Evolutionary conservation across 176 grass and related monocot species (phyloP), one percentile per base, ranked within the genome.

Genomic region (Alloteropsis semialata): DNA sequence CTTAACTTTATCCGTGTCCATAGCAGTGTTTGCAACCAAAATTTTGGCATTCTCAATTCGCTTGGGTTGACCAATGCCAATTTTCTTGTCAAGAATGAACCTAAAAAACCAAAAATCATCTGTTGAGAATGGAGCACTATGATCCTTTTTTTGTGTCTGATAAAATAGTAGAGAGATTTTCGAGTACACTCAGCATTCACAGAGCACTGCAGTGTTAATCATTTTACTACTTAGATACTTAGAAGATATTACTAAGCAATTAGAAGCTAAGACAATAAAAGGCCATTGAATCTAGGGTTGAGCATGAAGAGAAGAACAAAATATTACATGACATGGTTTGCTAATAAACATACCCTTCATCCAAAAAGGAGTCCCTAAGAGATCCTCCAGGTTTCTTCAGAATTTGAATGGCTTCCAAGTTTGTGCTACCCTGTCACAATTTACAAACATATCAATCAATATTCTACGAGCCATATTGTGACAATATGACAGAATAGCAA

Each of bases 11-110:
- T 98, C 96, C 14, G 96, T 98, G 82, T 98, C 92, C 96, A 98
- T 98, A 69, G 96, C 96, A 57, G 96, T 95, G 75, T 98, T 98
- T 5, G 96, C 91, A 66, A 98, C 96, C 82, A 98, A 88, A 79
- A 98, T 95, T 48, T 98, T 98, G 25, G 96, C 96, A 72, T 95
- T 95, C 79, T 98, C 92, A 84, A 95, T 98, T 15, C 88, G 44
- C 82, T 98, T 95, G 33, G 92, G 96, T 70, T 98, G 96, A 8
- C 96, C 96, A 65, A 98, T 88, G 59, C 96, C 96, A 84, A 98
- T 98, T 81, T 98, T 98, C 86, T 95, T 98, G 87, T 98, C 96
- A 87, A 98, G 91, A 80, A 98, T 98, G 80, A 98, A 98, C 71
- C 92, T 98, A 82, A 5, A 81, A 63, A 73, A 57, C 43, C 48